Evolutionary conservation across 805 yeast species (phyloP), one percentile per base, ranked within the genome.

Genomic region (Sporopachydermia quercuum): DNA sequence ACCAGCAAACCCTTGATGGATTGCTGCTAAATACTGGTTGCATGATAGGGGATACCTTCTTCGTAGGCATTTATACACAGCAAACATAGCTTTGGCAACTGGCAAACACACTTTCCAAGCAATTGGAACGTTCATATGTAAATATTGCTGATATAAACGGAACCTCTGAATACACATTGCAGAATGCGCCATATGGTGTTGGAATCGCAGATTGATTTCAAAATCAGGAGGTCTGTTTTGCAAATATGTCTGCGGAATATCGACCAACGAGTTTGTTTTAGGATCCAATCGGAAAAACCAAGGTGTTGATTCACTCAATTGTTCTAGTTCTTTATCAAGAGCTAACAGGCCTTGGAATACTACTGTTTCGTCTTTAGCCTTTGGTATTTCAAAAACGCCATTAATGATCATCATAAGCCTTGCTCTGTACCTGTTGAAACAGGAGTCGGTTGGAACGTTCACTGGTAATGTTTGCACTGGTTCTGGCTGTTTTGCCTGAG

Each of bases 1-100:
- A 2, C 60, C 58, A 5, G 60, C 51, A 43, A 56, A 58, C 0
- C 54, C 30, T 38, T 58, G 62, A 39, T 57, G 57, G 13, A 57
- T 55, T 41, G 54, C 58, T 14, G 59, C 44, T 14, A 56, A 56
- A 33, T 48, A 38, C 2, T 58, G 54, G 18, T 53, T 51, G 40
- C 43, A 48, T 38, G 47, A 37, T 1, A 40, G 16, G 37, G 47
- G 50, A 37, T 49, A 49, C 4, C 44, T 40, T 15, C 45, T 43
- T 37, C 56, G 45, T 16, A 57, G 38, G 27, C 47, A 45, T 37
- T 49, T 44, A 42, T 56, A 57, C 3, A 57, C 59, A 15, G 46
- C 40, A 37, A 57, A 49, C 16, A 57, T 38, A 5, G 53, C 42
- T 36, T 40, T 49, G 2, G 58, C 56, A 1, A 53, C 42, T 11